Conservation (phyloP, 2,329 filamentous ascomycete species). For the Colletotrichum sp. region DNA sequence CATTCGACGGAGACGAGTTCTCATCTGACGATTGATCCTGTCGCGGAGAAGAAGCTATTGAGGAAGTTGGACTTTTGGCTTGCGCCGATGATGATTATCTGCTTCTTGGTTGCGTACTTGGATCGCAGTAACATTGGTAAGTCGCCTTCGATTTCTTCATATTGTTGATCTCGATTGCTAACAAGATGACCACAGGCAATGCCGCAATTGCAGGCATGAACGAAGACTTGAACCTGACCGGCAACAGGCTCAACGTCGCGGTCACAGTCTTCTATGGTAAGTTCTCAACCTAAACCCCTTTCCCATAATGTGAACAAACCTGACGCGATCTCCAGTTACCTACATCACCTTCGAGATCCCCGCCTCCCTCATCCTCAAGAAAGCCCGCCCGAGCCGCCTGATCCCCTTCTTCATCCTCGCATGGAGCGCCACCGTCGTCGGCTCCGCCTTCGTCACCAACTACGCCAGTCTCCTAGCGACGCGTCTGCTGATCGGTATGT, state of each 20-base stretch:
- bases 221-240: constrained; percentile 32
- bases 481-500: constrained; percentile 50
- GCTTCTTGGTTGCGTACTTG: constrained; percentile 35
- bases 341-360: constrained; percentile 49
- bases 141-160: neutral
- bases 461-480: constrained; percentile 45
- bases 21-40: neutral
- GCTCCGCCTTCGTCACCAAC: constrained; percentile 48
- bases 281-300: constrained; percentile 50
- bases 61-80: constrained; percentile 27
- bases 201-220: constrained; percentile 36
- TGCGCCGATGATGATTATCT: constrained; percentile 20
- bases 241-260: constrained; percentile 44
- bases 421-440: constrained; percentile 53
- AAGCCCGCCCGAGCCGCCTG: constrained; percentile 33
- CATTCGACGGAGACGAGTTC: neutral
- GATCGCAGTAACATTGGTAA: constrained; percentile 30
- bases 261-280: constrained; percentile 44
- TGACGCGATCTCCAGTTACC: constrained; percentile 62
- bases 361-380: constrained; percentile 34
- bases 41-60: constrained; percentile 23
- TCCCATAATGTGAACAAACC: constrained; percentile 29
- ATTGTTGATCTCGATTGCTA: rapidly evolving
- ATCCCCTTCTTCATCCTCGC: constrained; percentile 34
- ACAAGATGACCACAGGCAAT: constrained; percentile 25